Base-by-base conservation (phyloP, 257 asterid species). In the Ilex aquifolium region DNA sequence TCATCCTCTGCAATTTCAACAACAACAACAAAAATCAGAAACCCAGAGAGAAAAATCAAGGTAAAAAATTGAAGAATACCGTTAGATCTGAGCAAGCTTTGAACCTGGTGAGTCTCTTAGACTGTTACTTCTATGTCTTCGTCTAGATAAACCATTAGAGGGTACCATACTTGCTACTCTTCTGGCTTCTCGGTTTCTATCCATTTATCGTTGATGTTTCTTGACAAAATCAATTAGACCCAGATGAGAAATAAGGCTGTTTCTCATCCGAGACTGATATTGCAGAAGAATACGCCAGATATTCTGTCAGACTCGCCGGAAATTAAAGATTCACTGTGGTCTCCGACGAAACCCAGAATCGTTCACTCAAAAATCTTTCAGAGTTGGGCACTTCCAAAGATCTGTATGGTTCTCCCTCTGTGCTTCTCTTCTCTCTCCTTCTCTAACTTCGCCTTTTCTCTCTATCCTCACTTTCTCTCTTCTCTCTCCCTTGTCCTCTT, bases 51-150 rank as follows among this genome's bases (percentile, higher is more conserved):
- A 56, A 40, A 49, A 66, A 3, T n/a, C 15, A 44, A 12, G 57
- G 7, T 62, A 12, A 7, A 2, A 30, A 51, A 65, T 12, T 44
- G 15, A 13, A 10, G 49, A 29, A 60, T 15, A 44, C 3, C 61
- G 65, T 44, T 76, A 86, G 96, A 91, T 91, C 96, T 86, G 85
- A 32, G 11, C 53, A 56, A 40, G 32, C 16, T 46, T 10, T 13
- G 7, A 57, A 91, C 96, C 97, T 69, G 94, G 94, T 1, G 98
- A 88, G 76, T 87, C 98, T 76, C 98, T 80, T 53, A 86, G 87
- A 76, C 79, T 84, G 75, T 68, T 88, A 30, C 82, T 83, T 59
- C 99, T 69, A 54, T 85, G 93, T 65, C 91, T 74, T 36, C 99
- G 72, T 57, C 95, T 75, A 60, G 87, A 79, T 75, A 89, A 79